Percentiles rank a stretch among this genome's conserved stretches.
Evolutionary conservation across 129 eudicot species (phyloP).

Genomic region (Helichrysum umbraculigerum): DNA sequence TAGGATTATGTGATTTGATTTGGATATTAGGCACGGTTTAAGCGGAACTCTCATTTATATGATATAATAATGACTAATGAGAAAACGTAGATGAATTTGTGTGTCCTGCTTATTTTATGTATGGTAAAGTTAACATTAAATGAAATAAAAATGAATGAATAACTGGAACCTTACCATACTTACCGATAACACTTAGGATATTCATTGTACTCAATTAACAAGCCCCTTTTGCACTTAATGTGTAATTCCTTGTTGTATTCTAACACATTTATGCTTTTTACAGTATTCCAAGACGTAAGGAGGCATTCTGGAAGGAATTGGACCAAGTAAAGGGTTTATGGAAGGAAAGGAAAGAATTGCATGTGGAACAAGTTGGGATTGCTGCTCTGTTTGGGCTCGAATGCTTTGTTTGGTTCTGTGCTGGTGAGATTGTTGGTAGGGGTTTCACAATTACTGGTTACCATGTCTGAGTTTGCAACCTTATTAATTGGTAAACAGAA

Average conservation of each 20-base stretch:
- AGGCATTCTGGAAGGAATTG: slow-evolving; percentile 65
- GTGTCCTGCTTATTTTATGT: too few species aligned
- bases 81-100: too few species aligned
- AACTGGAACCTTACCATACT: not conserved
- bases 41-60: too few species aligned
- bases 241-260: not conserved
- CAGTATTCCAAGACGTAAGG: slow-evolving; percentile 44
- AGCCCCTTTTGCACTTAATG: not conserved
- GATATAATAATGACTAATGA: too few species aligned
- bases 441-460: slow-evolving; percentile 60
- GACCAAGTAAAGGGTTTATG: slow-evolving; percentile 47
- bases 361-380: slow-evolving; percentile 58
- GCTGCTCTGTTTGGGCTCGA: slow-evolving; percentile 62
- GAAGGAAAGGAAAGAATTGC: slow-evolving; percentile 52
- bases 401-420: slow-evolving; percentile 64
- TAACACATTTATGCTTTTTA: not conserved
- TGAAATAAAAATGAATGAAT: not conserved
- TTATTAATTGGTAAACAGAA: not conserved
- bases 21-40: too few species aligned
- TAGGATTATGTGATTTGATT: too few species aligned
- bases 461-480: not conserved
- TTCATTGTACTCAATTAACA: not conserved
- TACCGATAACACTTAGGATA: not conserved
- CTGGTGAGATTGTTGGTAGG: slow-evolving; percentile 66
- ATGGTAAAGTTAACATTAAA: too few species aligned